phyloP scores from a whole-genome alignment of 306 rosid species.

The Cicer bijugum region DNA sequence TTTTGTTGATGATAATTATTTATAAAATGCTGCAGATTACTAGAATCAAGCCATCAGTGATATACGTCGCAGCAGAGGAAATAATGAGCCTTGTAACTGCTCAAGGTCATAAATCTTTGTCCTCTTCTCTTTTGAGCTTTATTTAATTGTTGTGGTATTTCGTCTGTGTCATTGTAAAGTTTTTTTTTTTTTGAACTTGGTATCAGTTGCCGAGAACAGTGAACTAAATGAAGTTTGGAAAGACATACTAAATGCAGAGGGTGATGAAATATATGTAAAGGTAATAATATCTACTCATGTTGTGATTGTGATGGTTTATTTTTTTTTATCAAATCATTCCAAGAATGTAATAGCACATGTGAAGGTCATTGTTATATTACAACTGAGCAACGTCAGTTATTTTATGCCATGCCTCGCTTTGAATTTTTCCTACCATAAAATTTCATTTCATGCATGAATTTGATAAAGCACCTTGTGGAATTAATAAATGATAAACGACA shows the following conservation, averaged over 20 bases:
- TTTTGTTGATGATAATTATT: constrained; percentile 25
- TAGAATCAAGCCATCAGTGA: constrained; percentile 82
- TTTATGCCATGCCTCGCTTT: not conserved
- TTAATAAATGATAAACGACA: constrained; percentile 15
- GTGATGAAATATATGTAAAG: constrained; percentile 97
- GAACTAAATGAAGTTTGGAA: constrained; percentile 95
- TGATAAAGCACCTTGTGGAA: not conserved
- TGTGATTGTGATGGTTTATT: constrained; percentile 33
- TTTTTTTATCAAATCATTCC: not conserved
- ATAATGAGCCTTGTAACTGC: constrained; percentile 98
- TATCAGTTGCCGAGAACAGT: constrained; percentile 78
- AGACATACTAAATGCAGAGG: constrained; percentile 86
- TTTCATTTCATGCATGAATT: constrained; percentile 22
- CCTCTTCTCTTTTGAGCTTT: constrained; percentile 38
- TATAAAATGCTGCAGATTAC: constrained; percentile 60
- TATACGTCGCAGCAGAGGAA: constrained; percentile 88
- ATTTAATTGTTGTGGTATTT: constrained; percentile 29
- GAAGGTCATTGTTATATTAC: constrained; percentile 42
- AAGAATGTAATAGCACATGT: constrained; percentile 36
- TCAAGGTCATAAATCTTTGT: constrained; percentile 66
- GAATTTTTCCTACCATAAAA: constrained; percentile 23
- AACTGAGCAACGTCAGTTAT: not conserved
- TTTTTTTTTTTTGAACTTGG: constrained; percentile 35
- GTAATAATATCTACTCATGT: constrained; percentile 50
- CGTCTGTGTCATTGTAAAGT: constrained; percentile 17